phyloP scores from a whole-genome alignment of 441 rosid species.

The Populus hybrid region DNA sequence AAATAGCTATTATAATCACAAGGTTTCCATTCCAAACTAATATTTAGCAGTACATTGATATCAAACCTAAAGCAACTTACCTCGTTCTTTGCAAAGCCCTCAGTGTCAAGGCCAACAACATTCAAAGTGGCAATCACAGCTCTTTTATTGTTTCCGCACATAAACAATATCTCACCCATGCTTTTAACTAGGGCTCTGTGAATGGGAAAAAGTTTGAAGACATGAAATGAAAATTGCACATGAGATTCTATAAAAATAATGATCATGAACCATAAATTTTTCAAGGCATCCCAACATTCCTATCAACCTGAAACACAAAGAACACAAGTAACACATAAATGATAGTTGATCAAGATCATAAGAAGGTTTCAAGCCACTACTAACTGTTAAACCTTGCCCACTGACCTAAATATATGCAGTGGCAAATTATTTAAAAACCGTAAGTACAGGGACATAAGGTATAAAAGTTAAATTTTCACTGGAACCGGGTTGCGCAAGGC shows the following conservation, averaged over 20 bases:
- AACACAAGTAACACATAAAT: neutral
- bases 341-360: neutral
- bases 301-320: neutral
- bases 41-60: constrained; percentile 3
- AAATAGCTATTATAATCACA: neutral
- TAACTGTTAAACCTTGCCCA: neutral
- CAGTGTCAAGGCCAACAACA: constrained; percentile 28
- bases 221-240: neutral
- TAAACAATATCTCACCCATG: constrained; percentile 86
- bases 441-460: neutral
- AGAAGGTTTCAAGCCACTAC: neutral
- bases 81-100: constrained; percentile 46
- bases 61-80: constrained; percentile 37
- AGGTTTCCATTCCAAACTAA: neutral
- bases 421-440: neutral
- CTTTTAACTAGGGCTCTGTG: constrained; percentile 86
- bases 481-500: neutral
- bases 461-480: neutral
- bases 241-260: neutral
- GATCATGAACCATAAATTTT: neutral
- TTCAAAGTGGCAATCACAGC: constrained; percentile 66
- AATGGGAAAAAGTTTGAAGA: neutral
- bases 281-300: neutral
- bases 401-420: neutral
- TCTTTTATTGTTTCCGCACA: constrained; percentile 69